These are phyloP conservation scores for Byssoonygena ceratinophila DNA, from an alignment of 2,329 filamentous ascomycete species.

Conservation along the genomic window DNA sequence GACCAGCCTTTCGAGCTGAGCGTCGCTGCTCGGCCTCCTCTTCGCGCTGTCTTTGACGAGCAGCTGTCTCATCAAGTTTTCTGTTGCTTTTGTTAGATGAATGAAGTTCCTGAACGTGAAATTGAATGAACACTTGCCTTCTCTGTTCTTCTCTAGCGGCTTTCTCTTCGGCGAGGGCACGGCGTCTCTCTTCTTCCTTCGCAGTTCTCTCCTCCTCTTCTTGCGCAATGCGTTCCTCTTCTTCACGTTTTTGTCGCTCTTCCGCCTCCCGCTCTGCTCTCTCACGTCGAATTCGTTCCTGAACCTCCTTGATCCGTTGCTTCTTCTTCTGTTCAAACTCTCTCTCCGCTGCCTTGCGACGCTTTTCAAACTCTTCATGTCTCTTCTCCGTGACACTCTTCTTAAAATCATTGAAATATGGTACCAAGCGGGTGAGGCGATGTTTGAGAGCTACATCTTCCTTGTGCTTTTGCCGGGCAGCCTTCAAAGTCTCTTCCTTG, in stretches of 20 bases:
- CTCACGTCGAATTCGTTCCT: constrained; percentile 72
- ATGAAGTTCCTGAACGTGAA: not conserved
- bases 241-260: constrained; percentile 66
- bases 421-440: constrained; percentile 72
- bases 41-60: constrained; percentile 66
- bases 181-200: constrained; percentile 68
- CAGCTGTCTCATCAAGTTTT: constrained; percentile 52
- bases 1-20: constrained; percentile 53
- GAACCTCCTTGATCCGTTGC: constrained; percentile 74
- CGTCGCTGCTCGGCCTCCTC: constrained; percentile 75
- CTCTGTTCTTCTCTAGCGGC: constrained; percentile 48
- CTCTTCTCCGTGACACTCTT: constrained; percentile 73
- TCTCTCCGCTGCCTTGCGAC: constrained; percentile 78
- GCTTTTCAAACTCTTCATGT: constrained; percentile 91
- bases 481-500: constrained; percentile 66
- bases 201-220: constrained; percentile 79
- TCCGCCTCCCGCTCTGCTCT: constrained; percentile 74
- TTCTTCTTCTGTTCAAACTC: constrained; percentile 89
- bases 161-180: constrained; percentile 62
- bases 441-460: constrained; percentile 89
- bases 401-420: constrained; percentile 75
- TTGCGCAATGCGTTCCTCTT: constrained; percentile 66
- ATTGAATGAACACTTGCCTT: constrained; percentile 37
- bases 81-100: constrained; percentile 28
- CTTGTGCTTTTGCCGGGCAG: constrained; percentile 79